Percentiles rank a stretch among this genome's conserved stretches.
These are phyloP conservation scores for Zarea fungicola DNA, from an alignment of 2,329 filamentous ascomycete genomes.

Conservation along the genomic window DNA sequence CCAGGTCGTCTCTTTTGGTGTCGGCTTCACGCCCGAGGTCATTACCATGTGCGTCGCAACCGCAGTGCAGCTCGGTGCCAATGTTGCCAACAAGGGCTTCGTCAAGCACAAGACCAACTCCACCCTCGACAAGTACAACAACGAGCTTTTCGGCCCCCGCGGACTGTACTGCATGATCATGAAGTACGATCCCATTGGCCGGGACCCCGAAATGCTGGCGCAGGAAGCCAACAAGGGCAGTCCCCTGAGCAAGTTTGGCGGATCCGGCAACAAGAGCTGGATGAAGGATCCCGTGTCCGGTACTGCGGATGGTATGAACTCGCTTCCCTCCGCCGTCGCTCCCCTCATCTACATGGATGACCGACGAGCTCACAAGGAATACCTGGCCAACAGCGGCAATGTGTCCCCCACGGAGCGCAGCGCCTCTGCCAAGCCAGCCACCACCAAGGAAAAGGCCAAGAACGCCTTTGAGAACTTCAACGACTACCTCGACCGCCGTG, in stretches of 20 bases:
- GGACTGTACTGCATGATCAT: conserved; percentile 15
- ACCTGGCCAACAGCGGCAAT: conserved; percentile 5
- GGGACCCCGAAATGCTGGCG: conserved; percentile 3
- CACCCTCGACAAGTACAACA: conserved; percentile 14
- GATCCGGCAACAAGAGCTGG: conserved; percentile 9
- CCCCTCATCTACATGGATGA: conserved; percentile 14
- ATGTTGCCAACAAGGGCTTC: conserved; percentile 12
- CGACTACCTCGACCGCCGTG: conserved; percentile 15
- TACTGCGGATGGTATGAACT: conserved; percentile 5
- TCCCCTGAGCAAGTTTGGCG: neutral
- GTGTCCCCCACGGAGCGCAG: conserved; percentile 1
- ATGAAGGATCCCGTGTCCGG: conserved; percentile 12
- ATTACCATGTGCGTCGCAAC: conserved; percentile 13
- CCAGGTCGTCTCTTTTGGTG: conserved; percentile 15
- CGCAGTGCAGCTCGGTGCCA: conserved; percentile 12
- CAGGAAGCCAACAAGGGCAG: neutral
- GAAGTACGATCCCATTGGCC: conserved; percentile 14
- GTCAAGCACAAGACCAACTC: conserved; percentile 15
- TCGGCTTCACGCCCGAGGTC: conserved; percentile 14
- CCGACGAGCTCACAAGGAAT: conserved; percentile 12
- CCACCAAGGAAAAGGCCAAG: conserved; percentile 12
- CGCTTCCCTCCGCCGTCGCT: conserved; percentile 11
- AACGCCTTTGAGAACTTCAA: conserved; percentile 14
- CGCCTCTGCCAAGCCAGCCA: neutral
- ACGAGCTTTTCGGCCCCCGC: conserved; percentile 13